Evolutionary conservation across 352 stramenopile species (phyloP).

Genomic region (Globisporangium abappressorium): DNA sequence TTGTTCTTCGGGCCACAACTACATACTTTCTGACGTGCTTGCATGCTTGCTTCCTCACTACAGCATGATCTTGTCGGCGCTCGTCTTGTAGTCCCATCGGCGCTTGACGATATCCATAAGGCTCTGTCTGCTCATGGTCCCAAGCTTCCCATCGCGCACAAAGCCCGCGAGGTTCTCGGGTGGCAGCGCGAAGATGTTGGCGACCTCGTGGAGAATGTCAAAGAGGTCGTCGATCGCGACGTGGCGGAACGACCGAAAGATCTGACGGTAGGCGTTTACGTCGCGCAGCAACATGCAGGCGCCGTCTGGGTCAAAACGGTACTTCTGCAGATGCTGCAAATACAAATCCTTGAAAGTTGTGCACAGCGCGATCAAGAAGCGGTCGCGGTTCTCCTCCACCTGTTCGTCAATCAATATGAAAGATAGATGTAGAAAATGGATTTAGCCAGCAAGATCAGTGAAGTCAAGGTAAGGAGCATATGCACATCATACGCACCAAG

Average conservation of each 20-base stretch:
- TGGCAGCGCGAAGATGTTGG: slow-evolving; percentile 77
- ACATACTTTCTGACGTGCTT: background rate
- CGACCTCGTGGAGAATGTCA: slow-evolving; percentile 76
- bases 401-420: slow-evolving; percentile 13
- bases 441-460: background rate
- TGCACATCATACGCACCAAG: slow-evolving; percentile 33
- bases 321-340: slow-evolving; percentile 71
- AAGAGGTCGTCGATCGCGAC: slow-evolving; percentile 61
- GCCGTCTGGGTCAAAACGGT: slow-evolving; percentile 77
- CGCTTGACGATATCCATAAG: slow-evolving; percentile 71
- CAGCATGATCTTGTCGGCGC: slow-evolving; percentile 69
- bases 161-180: slow-evolving; percentile 77
- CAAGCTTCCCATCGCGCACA: slow-evolving; percentile 68
- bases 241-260: slow-evolving; percentile 49
- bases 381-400: slow-evolving; percentile 60
- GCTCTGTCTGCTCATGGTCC: slow-evolving; percentile 53
- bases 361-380: slow-evolving; percentile 54
- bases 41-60: slow-evolving; percentile 8
- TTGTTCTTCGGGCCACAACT: background rate
- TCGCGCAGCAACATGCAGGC: slow-evolving; percentile 81
- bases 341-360: slow-evolving; percentile 71
- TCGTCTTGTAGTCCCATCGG: slow-evolving; percentile 81
- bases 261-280: slow-evolving; percentile 68
- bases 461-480: background rate
- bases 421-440: background rate